Evolutionary conservation across 2,329 filamentous ascomycete genomes (phyloP), one percentile per base, ranked within the genome.

Genomic region (Immersiporthe knoxdaviesiana): DNA sequence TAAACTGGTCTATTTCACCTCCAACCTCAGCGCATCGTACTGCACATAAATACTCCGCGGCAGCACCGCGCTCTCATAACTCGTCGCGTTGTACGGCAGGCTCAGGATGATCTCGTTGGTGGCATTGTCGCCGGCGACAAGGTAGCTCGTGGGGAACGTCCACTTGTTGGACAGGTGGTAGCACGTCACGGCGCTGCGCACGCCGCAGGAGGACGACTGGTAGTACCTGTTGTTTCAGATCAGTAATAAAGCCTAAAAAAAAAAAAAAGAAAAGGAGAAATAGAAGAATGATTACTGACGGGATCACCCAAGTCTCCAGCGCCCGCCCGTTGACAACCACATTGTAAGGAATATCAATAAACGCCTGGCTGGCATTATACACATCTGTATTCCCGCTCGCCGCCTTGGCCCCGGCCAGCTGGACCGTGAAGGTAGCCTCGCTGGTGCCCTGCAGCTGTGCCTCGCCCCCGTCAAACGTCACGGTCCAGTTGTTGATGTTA

Each of bases 11-110:
- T 78, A 84, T 67, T 76, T 75, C 35, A 90, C 75, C 74, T 91
- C 88, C 61, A 91, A 73, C 64, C 88, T 81, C 74, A 91, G 73
- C 2, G 89, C 88, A 78, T 91, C 88, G 72, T 91, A 91, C 79
- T 91, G 88, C 7, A 91, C 84, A 76, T 91, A 91, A 0, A 88
- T 80, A 0, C 82, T 83, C 58, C 78, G 78, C 0, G 87, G 83
- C 68, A 90, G 72, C 11, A 90, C 64, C 0, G 88, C 88, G 39
- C 83, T 84, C 77, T 90, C 87, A 21, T 84, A 84, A 72, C 89
- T 82, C 4, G 85, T 90, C 0, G 83, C 88, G 62, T 88, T 87
- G 61, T 81, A 85, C 14, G 89, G 88, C 69, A 91, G 73, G 71
- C 86, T 87, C 59, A 91, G 75, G 0, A 88, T 79, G 41, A 91